Percentiles rank a stretch among this genome's conserved stretches.
Conservation (phyloP, 208 protist species). For the Angomonas desouzai region DNA sequence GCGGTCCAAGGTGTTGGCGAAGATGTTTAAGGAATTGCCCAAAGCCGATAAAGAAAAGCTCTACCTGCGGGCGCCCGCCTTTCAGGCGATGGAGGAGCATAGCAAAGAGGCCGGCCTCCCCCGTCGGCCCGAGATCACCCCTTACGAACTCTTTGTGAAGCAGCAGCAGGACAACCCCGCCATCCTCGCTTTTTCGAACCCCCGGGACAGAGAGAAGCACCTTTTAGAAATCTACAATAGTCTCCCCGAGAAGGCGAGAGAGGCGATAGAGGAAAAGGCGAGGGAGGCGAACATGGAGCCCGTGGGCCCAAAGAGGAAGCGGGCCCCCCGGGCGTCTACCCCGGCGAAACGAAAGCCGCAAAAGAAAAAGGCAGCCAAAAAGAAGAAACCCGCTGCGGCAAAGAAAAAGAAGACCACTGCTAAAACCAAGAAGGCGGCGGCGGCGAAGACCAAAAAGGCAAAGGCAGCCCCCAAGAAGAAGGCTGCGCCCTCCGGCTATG, state of each 20-base stretch:
- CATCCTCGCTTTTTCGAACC: conserved; percentile 29
- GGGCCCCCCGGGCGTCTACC: background rate
- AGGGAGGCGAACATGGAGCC: conserved; percentile 11
- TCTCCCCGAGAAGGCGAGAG: conserved; percentile 49
- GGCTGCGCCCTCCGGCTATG: conserved; percentile 30
- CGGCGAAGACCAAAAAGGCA: background rate
- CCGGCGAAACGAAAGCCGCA: conserved; percentile 4
- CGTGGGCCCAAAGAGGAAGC: background rate
- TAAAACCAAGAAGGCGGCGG: background rate
- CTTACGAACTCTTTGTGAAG: conserved; percentile 44
- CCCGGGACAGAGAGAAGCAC: conserved; percentile 42
- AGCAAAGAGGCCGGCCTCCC: background rate
- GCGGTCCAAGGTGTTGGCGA: conserved; percentile 27
- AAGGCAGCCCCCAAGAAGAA: conserved; percentile 7
- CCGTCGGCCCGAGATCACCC: background rate
- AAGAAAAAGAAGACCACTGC: conserved; percentile 7
- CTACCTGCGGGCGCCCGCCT: conserved; percentile 25
- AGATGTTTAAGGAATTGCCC: conserved; percentile 42
- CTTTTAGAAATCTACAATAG: conserved; percentile 66
- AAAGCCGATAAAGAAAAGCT: conserved; percentile 24
- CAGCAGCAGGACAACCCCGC: conserved; percentile 63
- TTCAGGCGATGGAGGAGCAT: conserved; percentile 17
- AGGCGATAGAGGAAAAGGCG: conserved; percentile 33
- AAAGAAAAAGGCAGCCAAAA: background rate
- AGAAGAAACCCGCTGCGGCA: background rate